A percentile compares a stretch with the other conserved stretches of the same genome.
Conservation (phyloP, 306 rosid species). For the Trifolium repens region DNA sequence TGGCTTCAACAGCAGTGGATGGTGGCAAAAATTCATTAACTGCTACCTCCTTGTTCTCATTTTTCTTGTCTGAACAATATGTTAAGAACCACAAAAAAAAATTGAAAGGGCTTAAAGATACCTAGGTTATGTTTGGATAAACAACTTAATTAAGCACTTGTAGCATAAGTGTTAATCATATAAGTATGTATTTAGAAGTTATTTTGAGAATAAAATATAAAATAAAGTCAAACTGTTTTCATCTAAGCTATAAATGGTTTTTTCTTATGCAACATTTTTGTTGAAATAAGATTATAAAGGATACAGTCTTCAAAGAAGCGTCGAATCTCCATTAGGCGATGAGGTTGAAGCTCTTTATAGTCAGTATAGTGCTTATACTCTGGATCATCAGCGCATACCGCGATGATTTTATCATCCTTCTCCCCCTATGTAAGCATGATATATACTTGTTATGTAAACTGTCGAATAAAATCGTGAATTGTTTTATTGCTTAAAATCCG, state of each 20-base stretch:
- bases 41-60: constrained; percentile 97
- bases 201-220: no score
- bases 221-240: not conserved
- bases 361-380: constrained; percentile 85
- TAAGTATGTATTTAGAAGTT: not conserved
- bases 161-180: not conserved
- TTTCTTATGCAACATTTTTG: not conserved
- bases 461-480: not conserved
- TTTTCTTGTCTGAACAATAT: constrained; percentile 76
- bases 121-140: not conserved
- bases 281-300: constrained; percentile 44
- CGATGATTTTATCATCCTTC: constrained; percentile 97
- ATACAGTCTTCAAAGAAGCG: constrained; percentile 99
- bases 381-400: constrained; percentile 98
- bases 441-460: not conserved
- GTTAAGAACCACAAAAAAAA: constrained; percentile 44
- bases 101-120: not conserved
- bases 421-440: constrained; percentile 67
- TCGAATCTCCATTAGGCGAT: constrained; percentile 88
- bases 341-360: constrained; percentile 84
- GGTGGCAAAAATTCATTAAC: constrained; percentile 87
- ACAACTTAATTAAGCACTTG: not conserved
- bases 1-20: constrained; percentile 72
- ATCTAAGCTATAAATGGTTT: not conserved
- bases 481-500: constrained; percentile 4